Evolutionary conservation across 768 basidiomycete genomes (phyloP), one percentile per base, ranked within the genome.

Genomic region (Mycena metata): DNA sequence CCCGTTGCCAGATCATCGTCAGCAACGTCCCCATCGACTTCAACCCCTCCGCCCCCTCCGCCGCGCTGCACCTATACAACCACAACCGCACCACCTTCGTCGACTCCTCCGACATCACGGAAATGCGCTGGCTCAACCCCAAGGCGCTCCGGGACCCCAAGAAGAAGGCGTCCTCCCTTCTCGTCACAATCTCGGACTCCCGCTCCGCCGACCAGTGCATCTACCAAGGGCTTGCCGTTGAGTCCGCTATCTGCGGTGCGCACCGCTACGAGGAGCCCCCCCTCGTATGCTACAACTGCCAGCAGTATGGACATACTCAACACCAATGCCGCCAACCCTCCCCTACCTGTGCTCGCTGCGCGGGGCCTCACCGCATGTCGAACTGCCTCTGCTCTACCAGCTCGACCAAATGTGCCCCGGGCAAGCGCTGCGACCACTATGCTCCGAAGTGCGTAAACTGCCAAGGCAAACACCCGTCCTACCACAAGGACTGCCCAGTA

Each of bases 111-210:
- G 35, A 19, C 15, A 33, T 66, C 33, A 60, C 23, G 23, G 57
- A 66, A 16, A 21, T 66, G 17, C 47, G 57, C 47, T 66, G 65
- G 65, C 45, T 66, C 2, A 58, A 60, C 41, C 12, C 45, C 7
- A 66, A 60, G 33, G 54, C 57, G 5, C 45, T 66, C 49, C 23
- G 35, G n/a, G 56, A 51, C 49, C 49, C 60, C 6, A 35, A 52
- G 12, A 66, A 66, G 49, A 45, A n/a, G 26, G 46, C 65, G 6
- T 66, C 65, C 46, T 66, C 64, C 33, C 33, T 65, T 21, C 41
- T 47, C 54, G 21, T 58, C 54, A 30, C 30, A 3, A 30, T 30
- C 30, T 30, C 30, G 6, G 30, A 30, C 30, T 3, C 30, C 30
- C 30, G 33, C 55, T 39, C 41, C 42, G 60, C 67, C 5, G 35